Evolutionary conservation across 257 asterid species (phyloP).

Genomic region (Nicotiana attenuata): DNA sequence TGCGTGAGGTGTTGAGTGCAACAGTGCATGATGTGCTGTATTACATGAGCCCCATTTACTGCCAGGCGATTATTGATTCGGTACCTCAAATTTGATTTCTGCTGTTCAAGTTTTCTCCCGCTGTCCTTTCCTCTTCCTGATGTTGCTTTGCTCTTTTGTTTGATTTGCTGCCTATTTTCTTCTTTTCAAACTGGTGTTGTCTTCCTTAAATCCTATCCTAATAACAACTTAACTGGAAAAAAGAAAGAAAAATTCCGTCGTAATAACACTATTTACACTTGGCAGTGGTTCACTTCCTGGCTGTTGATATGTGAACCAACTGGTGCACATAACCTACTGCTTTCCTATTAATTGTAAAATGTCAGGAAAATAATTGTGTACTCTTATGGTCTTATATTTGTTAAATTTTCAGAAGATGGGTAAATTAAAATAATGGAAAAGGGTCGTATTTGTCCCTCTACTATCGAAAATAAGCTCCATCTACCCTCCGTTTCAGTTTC

Average conservation of each 20-base stretch:
- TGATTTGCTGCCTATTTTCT: neutral
- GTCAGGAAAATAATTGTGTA: neutral
- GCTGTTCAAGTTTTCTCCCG: neutral
- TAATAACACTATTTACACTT: neutral
- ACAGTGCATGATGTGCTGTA: constrained; percentile 96
- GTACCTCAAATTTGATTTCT: constrained; percentile 31
- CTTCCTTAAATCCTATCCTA: neutral
- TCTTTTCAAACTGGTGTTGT: neutral
- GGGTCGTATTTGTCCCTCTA: too few relatives aligned
- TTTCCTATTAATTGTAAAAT: neutral
- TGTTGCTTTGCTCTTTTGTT: neutral
- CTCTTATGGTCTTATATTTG: neutral
- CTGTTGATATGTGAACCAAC: neutral
- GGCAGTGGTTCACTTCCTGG: neutral
- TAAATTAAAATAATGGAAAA: neutral
- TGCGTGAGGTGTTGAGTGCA: constrained; percentile 89
- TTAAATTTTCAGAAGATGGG: neutral
- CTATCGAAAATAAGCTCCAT: too few relatives aligned
- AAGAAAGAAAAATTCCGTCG: neutral
- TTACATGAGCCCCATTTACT: constrained; percentile 98
- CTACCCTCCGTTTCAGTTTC: too few relatives aligned
- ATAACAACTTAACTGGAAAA: neutral
- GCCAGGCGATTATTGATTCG: constrained; percentile 94
- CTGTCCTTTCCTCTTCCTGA: neutral
- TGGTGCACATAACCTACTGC: neutral